Conservation (phyloP, 306 rosid species). For the Cucumis cinereus region DNA sequence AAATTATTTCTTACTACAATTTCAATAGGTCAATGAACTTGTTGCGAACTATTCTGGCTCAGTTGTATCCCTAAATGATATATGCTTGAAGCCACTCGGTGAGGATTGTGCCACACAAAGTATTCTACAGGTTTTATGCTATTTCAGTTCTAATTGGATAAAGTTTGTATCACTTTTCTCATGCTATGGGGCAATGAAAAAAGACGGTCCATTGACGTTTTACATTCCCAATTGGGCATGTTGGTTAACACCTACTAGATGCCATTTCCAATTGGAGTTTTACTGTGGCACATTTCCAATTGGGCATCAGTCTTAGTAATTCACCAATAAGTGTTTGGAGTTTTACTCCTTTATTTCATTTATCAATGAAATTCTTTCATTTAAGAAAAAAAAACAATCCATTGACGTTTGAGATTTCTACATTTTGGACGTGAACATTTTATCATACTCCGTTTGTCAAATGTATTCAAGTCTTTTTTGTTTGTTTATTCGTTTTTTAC, state of each 20-base stretch:
- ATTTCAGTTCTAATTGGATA: neutral
- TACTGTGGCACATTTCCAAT: too few relatives aligned
- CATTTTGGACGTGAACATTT: neutral
- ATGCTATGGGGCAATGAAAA: neutral
- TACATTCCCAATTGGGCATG: too few relatives aligned
- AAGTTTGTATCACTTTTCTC: neutral
- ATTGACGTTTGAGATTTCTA: neutral
- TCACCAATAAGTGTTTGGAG: too few relatives aligned
- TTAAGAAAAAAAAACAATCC: too few relatives aligned
- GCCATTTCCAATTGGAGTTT: too few relatives aligned
- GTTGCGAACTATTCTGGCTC: slow-evolving; percentile 67
- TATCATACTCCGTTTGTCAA: neutral
- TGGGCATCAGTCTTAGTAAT: too few relatives aligned
- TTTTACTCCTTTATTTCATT: too few relatives aligned
- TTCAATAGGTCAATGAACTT: slow-evolving; percentile 57
- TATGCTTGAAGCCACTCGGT: slow-evolving; percentile 89
- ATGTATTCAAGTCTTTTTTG: neutral
- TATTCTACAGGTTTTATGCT: slow-evolving; percentile 64
- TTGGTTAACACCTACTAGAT: too few relatives aligned
- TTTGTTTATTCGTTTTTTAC: neutral
- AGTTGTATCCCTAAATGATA: slow-evolving; percentile 56
- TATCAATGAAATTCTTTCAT: too few relatives aligned
- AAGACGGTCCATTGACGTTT: too few relatives aligned
- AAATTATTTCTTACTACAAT: neutral
- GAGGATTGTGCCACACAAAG: slow-evolving; percentile 95